phyloP scores from a whole-genome alignment of 2,329 filamentous ascomycete species.

The Pseudodiploospora longispora region DNA sequence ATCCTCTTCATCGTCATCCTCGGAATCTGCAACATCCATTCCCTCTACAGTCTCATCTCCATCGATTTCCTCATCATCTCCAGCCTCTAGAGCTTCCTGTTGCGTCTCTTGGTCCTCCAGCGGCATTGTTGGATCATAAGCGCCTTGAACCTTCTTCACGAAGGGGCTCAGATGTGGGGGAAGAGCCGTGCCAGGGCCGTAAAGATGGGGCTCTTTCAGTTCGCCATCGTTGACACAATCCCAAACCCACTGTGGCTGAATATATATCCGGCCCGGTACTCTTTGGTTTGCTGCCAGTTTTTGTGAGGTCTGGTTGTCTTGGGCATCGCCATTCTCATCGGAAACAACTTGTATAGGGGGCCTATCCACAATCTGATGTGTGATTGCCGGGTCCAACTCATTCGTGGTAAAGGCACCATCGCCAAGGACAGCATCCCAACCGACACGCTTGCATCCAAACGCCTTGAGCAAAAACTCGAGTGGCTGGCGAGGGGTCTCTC shows the following conservation, averaged over 20 bases:
- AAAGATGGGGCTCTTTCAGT: conserved; percentile 76
- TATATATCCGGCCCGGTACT: conserved; percentile 83
- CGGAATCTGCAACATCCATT: conserved; percentile 42
- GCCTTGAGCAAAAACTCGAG: conserved; percentile 88
- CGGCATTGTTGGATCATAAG: conserved; percentile 83
- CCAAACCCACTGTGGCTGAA: conserved; percentile 99
- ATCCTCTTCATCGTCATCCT: conserved; percentile 51
- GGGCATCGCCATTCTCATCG: conserved; percentile 39
- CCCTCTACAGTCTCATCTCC: conserved; percentile 38
- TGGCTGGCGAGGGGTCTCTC: conserved; percentile 83
- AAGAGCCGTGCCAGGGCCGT: conserved; percentile 80
- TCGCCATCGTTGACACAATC: conserved; percentile 91
- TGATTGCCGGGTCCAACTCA: conserved; percentile 81
- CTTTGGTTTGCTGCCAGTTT: conserved; percentile 56
- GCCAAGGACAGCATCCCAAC: conserved; percentile 86
- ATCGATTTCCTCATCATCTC: conserved; percentile 45
- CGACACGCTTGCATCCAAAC: conserved; percentile 92
- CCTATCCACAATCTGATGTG: conserved; percentile 92
- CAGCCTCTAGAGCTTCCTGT: conserved; percentile 68
- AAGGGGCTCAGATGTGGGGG: conserved; percentile 95
- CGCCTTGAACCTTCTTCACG: conserved; percentile 77
- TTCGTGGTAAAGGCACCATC: conserved; percentile 88
- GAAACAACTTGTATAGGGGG: conserved; percentile 60
- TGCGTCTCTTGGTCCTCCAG: conserved; percentile 84
- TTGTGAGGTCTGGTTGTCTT: conserved; percentile 55